Conservation (phyloP, 73 alveolate species). For the Blepharisma japonicum region DNA sequence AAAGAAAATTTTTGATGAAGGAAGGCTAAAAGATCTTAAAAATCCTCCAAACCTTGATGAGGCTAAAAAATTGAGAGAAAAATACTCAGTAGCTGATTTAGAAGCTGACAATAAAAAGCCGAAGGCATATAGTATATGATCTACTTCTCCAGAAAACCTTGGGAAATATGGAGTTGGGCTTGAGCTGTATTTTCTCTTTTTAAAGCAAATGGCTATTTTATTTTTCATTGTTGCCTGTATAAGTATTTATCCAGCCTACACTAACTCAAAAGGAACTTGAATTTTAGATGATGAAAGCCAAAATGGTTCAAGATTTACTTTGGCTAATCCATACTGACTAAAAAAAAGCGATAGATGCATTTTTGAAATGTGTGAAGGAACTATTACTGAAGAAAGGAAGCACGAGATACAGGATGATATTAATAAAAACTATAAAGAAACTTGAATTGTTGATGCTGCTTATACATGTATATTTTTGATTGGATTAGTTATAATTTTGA, state of each 20-base stretch:
- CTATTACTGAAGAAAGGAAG: background rate
- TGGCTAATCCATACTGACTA: too few relatives aligned
- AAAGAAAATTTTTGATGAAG: too few relatives aligned
- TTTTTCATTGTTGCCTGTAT: constrained; percentile 36
- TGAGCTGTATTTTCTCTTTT: constrained; percentile 23
- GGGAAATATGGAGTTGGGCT: constrained; percentile 45
- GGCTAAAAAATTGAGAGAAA: too few relatives aligned
- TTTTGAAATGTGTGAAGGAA: too few relatives aligned
- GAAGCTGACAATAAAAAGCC: too few relatives aligned
- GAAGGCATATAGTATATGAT: background rate
- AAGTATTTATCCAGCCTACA: constrained; percentile 30
- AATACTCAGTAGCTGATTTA: too few relatives aligned
- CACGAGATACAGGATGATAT: background rate
- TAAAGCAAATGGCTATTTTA: background rate
- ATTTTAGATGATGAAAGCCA: constrained; percentile 4
- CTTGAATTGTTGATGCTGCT: background rate
- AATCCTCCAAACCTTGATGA: too few relatives aligned
- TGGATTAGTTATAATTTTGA: background rate
- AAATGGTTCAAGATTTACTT: too few relatives aligned
- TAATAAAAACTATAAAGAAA: background rate
- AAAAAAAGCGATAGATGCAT: too few relatives aligned
- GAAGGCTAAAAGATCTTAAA: too few relatives aligned
- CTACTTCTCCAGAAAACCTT: background rate
- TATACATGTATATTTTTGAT: background rate
- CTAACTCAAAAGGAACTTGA: constrained; percentile 35